Conservation (phyloP, 371 early-diverging fungal species). For the Zancudomyces culisetae region DNA sequence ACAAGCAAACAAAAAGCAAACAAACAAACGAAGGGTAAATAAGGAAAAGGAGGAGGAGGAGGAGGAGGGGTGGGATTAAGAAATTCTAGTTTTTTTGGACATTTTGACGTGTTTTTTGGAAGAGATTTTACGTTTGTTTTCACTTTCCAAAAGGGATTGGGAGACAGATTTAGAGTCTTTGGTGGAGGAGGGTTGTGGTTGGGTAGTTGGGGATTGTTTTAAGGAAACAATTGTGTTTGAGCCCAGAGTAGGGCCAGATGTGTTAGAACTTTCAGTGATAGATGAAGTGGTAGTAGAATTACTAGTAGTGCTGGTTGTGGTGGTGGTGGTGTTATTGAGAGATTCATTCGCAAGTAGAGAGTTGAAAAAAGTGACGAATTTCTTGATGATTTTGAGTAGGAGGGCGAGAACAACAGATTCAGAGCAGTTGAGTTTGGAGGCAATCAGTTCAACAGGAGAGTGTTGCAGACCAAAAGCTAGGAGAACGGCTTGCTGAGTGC, state of each 20-base stretch:
- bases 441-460: slow-evolving; percentile 70
- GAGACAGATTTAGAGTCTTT: too few relatives aligned
- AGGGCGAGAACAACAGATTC: slow-evolving; percentile 75
- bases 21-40: too few relatives aligned
- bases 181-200: neutral
- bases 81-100: too few relatives aligned
- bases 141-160: too few relatives aligned
- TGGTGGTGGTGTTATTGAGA: neutral
- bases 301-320: neutral
- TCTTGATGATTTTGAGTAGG: slow-evolving; percentile 75
- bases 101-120: too few relatives aligned
- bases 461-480: slow-evolving; percentile 79
- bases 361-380: slow-evolving; percentile 12
- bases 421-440: slow-evolving; percentile 65
- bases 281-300: neutral
- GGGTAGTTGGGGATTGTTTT: neutral
- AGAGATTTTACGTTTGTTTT: too few relatives aligned
- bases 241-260: neutral
- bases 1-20: too few relatives aligned
- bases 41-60: neutral
- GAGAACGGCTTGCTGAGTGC: slow-evolving; percentile 71
- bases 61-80: neutral
- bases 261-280: neutral
- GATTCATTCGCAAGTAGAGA: neutral
- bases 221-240: neutral